Percentiles rank a stretch among this genome's conserved stretches.
These are phyloP conservation scores for Colletotrichum navitas DNA, from an alignment of 2,329 filamentous ascomycete species.

Conservation along the genomic window DNA sequence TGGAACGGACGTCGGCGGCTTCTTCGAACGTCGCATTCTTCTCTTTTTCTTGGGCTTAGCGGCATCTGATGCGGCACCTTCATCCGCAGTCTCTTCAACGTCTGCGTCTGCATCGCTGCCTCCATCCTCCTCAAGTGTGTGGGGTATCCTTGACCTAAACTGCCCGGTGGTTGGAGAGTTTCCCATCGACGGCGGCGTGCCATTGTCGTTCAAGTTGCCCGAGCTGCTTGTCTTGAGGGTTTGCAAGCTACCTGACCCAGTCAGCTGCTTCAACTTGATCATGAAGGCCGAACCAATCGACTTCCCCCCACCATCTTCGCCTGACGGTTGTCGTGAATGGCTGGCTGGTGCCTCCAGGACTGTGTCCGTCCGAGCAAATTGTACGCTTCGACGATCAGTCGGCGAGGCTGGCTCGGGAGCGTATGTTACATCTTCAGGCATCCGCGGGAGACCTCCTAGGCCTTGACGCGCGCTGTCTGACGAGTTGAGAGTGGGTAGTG, in stretches of 20 bases:
- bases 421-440: conserved; percentile 42
- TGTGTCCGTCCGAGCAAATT: conserved; percentile 74
- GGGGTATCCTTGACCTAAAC: conserved; percentile 62
- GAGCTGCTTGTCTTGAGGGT: conserved; percentile 56
- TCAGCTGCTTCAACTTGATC: conserved; percentile 81
- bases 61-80: conserved; percentile 65
- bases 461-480: conserved; percentile 27
- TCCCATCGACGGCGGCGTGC: conserved; percentile 54
- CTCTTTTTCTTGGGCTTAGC: conserved; percentile 72
- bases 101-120: conserved; percentile 82
- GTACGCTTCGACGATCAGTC: conserved; percentile 73
- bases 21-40: conserved; percentile 59
- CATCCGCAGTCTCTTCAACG: conserved; percentile 88
- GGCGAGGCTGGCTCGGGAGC: conserved; percentile 52
- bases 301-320: conserved; percentile 72
- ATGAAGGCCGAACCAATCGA: conserved; percentile 77
- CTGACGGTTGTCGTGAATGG: conserved; percentile 73
- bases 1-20: conserved; percentile 69
- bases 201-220: conserved; percentile 51
- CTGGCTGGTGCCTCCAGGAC: conserved; percentile 60
- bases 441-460: conserved; percentile 30
- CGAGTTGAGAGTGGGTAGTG: conserved; percentile 39
- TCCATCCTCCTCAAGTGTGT: conserved; percentile 64
- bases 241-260: conserved; percentile 64
- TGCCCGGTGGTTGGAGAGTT: conserved; percentile 63